phyloP scores from a whole-genome alignment of 345 rosid genomes.

The Rhizophora apiculata region DNA sequence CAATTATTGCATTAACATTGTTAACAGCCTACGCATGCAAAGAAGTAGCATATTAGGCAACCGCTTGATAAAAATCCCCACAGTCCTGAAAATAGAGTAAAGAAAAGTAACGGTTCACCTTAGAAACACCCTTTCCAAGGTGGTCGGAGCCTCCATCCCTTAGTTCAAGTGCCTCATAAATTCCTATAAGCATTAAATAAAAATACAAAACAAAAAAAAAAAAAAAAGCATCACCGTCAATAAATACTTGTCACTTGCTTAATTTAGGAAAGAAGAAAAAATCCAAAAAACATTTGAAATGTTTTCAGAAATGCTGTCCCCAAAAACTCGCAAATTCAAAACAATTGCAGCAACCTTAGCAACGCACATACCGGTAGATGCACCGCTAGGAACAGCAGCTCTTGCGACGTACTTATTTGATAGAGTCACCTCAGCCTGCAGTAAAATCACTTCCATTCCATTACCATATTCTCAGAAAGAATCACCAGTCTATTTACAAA shows the following conservation, averaged over 20 bases:
- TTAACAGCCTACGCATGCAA: slow-evolving; percentile 45
- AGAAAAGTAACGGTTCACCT: slow-evolving; percentile 29
- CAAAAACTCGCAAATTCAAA: neutral
- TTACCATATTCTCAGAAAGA: no score
- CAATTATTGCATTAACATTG: slow-evolving; percentile 56
- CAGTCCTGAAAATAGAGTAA: neutral
- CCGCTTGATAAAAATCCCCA: neutral
- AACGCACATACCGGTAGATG: slow-evolving; percentile 49
- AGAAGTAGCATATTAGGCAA: neutral
- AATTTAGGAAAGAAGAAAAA: neutral
- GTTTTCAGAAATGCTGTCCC: neutral
- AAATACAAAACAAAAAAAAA: neutral
- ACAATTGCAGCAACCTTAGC: neutral
- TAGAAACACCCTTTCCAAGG: slow-evolving; percentile 67
- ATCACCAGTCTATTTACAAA: neutral
- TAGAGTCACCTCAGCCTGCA: slow-evolving; percentile 46
- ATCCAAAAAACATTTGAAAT: neutral
- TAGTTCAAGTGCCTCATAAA: slow-evolving; percentile 62
- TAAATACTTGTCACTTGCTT: neutral
- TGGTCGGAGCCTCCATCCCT: slow-evolving; percentile 69
- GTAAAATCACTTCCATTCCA: slow-evolving; percentile 1
- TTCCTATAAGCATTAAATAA: slow-evolving; percentile 30
- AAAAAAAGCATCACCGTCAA: neutral
- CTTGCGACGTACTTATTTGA: slow-evolving; percentile 44
- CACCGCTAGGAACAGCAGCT: slow-evolving; percentile 78